A percentile compares a stretch with the other conserved stretches of the same genome.
These are phyloP conservation scores for Thelonectria olida DNA, from an alignment of 2,329 filamentous ascomycete species.

Conservation along the genomic window DNA sequence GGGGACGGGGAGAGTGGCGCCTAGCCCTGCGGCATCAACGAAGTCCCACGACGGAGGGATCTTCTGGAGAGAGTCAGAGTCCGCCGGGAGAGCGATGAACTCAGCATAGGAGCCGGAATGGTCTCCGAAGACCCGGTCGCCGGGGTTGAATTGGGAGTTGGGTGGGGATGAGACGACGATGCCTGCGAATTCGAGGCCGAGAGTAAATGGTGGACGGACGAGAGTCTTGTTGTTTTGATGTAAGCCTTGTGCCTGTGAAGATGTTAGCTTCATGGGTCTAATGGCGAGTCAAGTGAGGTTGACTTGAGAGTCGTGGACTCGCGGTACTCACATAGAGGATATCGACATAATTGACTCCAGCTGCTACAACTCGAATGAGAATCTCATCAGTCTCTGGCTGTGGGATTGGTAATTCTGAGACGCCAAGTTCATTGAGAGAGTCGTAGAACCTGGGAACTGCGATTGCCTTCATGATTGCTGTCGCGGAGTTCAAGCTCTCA, in stretches of 20 bases:
- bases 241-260: constrained; percentile 56
- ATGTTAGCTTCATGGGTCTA: neutral
- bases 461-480: constrained; percentile 40
- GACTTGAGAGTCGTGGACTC: too few species aligned
- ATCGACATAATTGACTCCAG: constrained; percentile 68
- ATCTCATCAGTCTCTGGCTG: constrained; percentile 28
- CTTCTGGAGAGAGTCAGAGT: constrained; percentile 45
- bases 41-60: constrained; percentile 57
- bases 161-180: constrained; percentile 53
- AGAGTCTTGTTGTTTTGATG: constrained; percentile 69
- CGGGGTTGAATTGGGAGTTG: constrained; percentile 49
- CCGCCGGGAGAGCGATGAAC: constrained; percentile 53
- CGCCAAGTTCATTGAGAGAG: constrained; percentile 34
- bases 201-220: constrained; percentile 64
- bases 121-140: constrained; percentile 64
- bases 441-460: constrained; percentile 39
- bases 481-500: neutral
- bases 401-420: constrained; percentile 36
- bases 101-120: constrained; percentile 62
- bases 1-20: constrained; percentile 61
- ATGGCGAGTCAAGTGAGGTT: neutral
- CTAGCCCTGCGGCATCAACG: constrained; percentile 61
- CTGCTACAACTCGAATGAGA: constrained; percentile 57
- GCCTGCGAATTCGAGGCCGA: constrained; percentile 70
- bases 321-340: constrained; percentile 57